Conservation (phyloP, 2,329 filamentous ascomycete genomes). For the Canariomyces notabilis region DNA sequence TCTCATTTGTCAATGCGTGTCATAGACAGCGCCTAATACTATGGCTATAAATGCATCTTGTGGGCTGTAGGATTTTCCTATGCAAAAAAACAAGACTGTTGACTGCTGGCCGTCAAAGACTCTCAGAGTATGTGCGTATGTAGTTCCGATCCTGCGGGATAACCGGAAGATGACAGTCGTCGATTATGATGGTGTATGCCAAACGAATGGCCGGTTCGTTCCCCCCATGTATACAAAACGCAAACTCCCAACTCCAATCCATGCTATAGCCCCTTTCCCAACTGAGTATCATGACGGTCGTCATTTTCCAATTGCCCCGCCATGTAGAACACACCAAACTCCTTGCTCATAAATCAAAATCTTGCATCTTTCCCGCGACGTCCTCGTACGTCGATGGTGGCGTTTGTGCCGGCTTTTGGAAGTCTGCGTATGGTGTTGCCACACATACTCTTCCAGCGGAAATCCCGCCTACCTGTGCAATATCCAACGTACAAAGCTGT, state of each 20-base stretch:
- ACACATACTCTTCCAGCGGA: neutral
- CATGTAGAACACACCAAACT: neutral
- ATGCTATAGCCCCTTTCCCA: too few species aligned
- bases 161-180: neutral
- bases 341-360: neutral
- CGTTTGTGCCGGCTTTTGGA: neutral
- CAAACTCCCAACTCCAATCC: neutral
- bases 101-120: too few species aligned
- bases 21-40: too few species aligned
- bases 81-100: neutral
- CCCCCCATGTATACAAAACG: neutral
- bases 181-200: neutral
- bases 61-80: neutral
- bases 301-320: neutral
- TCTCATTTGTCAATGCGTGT: too few species aligned
- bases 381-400: too few species aligned
- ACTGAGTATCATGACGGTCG: neutral
- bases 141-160: neutral
- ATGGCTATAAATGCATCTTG: too few species aligned
- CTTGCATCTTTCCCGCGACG: neutral
- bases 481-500: constrained; percentile 13
- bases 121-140: neutral
- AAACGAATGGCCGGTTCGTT: neutral
- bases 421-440: neutral
- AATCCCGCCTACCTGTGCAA: constrained; percentile 10